Evolutionary conservation across 2,329 filamentous ascomycete genomes (phyloP).

Genomic region (Neonectria ditissima): DNA sequence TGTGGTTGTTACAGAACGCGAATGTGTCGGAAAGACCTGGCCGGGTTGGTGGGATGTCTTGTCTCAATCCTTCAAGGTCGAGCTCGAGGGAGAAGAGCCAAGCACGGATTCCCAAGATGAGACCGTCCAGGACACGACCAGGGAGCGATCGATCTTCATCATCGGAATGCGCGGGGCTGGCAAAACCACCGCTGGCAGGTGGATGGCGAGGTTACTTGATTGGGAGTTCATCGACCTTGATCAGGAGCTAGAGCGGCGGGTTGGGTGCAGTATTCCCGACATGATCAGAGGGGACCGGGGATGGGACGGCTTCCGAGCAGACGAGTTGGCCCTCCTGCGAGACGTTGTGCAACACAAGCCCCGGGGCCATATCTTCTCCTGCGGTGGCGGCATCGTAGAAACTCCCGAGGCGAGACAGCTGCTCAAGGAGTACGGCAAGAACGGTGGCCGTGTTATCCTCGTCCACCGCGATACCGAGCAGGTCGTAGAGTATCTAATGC

Average conservation of each 20-base stretch:
- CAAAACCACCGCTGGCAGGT: slow-evolving; percentile 92
- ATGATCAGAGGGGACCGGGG: slow-evolving; percentile 79
- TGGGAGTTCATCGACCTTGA: slow-evolving; percentile 90
- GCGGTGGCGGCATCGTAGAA: slow-evolving; percentile 94
- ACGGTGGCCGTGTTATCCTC: slow-evolving; percentile 85
- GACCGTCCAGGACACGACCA: slow-evolving; percentile 12
- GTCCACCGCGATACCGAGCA: slow-evolving; percentile 89
- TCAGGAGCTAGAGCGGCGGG: slow-evolving; percentile 81
- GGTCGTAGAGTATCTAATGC: slow-evolving; percentile 87
- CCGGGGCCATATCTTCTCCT: slow-evolving; percentile 86
- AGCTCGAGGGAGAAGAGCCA: slow-evolving; percentile 79
- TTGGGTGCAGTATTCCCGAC: slow-evolving; percentile 84
- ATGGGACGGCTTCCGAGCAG: slow-evolving; percentile 89
- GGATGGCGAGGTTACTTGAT: slow-evolving; percentile 81
- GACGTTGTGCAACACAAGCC: slow-evolving; percentile 80
- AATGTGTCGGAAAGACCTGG: slow-evolving; percentile 98
- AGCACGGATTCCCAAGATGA: slow-evolving; percentile 32
- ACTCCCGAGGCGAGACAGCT: slow-evolving; percentile 81
- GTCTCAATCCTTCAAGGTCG: slow-evolving; percentile 79
- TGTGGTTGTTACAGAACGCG: slow-evolving; percentile 85
- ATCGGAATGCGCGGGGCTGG: slow-evolving; percentile 98
- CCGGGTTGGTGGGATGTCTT: slow-evolving; percentile 98
- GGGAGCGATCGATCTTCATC: slow-evolving; percentile 82
- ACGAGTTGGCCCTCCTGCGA: slow-evolving; percentile 80
- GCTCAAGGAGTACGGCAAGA: slow-evolving; percentile 77